phyloP scores from a whole-genome alignment of 1,284 basidiomycete genomes.

The Cryptococcus hybrid region DNA sequence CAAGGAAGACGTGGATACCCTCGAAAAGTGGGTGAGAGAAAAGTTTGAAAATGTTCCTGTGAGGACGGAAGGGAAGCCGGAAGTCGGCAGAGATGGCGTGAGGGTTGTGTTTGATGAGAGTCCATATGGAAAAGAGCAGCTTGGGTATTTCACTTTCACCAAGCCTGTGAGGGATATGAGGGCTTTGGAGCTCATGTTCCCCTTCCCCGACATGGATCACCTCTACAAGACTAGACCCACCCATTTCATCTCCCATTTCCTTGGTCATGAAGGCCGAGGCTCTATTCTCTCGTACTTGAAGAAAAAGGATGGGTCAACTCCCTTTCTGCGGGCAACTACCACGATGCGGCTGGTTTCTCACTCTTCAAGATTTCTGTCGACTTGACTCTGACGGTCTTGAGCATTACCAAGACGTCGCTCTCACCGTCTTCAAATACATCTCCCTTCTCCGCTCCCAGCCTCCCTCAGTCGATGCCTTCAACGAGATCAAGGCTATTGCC shows the following conservation, averaged over 20 bases:
- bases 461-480: conserved; percentile 71
- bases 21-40: conserved; percentile 46
- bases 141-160: conserved; percentile 70
- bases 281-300: conserved; percentile 92
- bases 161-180: conserved; percentile 92
- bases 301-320: conserved; percentile 86
- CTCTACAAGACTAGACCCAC: conserved; percentile 80
- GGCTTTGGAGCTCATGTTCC: conserved; percentile 83
- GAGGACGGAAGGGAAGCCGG: conserved; percentile 33
- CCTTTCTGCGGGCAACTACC: conserved; percentile 70
- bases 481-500: conserved; percentile 73
- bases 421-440: conserved; percentile 83
- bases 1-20: conserved; percentile 61
- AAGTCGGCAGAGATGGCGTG: conserved; percentile 41
- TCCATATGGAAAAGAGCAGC: conserved; percentile 70
- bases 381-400: conserved; percentile 84
- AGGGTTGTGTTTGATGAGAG: conserved; percentile 64
- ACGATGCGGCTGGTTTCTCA: conserved; percentile 69
- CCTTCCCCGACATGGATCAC: conserved; percentile 76
- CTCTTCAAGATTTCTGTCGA: conserved; percentile 84
- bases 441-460: conserved; percentile 67
- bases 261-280: conserved; percentile 96
- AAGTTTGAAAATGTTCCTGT: conserved; percentile 44
- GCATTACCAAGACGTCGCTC: conserved; percentile 72
- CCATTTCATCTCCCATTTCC: conserved; percentile 76